Evolutionary conservation across 192 early-diverging fungal species (phyloP), one percentile per base, ranked within the genome.

Genomic region (Coemansia sp.): DNA sequence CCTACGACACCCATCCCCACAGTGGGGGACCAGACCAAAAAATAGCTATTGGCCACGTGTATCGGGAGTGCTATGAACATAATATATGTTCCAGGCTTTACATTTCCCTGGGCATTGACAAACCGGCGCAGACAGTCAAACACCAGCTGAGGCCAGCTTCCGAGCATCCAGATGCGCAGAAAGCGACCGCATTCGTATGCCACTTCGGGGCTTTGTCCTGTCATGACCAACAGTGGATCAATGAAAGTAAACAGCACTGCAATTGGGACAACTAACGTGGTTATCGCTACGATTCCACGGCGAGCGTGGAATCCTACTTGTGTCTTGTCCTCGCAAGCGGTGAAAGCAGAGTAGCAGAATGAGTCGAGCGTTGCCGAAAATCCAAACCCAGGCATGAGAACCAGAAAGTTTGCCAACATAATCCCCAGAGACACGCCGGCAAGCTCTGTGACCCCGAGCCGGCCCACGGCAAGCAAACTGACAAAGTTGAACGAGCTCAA

Each of bases 91-190:
- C 82, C 84, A 0, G 93, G 92, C 28, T 91, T 84, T 93, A 98
- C 95, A 61, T 89, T 89, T 59, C 92, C 95, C 83, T 98, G 96
- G 0, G 90, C 88, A 71, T 95, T 91, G 30, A 95, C 77, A 68
- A 85, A 96, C 36, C 92, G 86, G 66, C 93, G 90, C 40, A 94
- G 69, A 61, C 90, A 91, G 67, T 97, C 94, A 82, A 90, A 90
- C 2, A 88, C 83, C 60, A 97, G 69, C 63, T 82, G 84, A 1
- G 94, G 91, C 59, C 91, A 89, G 45, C 90, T 85, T 7, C 94
- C 92, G 18, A 89, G 77, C 48, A 96, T 66, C 38, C 89, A 82
- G 28, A 84, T 87, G 11, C 84, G 71, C 33, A 92, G 60, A 71
- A 90, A 98, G 32, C 80, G 48, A 1, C 88, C 91, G 4, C 91